Percentiles rank a stretch among this genome's conserved stretches.
phyloP scores from a whole-genome alignment of 2,329 filamentous ascomycete genomes.

The Epicoccum nigrum region DNA sequence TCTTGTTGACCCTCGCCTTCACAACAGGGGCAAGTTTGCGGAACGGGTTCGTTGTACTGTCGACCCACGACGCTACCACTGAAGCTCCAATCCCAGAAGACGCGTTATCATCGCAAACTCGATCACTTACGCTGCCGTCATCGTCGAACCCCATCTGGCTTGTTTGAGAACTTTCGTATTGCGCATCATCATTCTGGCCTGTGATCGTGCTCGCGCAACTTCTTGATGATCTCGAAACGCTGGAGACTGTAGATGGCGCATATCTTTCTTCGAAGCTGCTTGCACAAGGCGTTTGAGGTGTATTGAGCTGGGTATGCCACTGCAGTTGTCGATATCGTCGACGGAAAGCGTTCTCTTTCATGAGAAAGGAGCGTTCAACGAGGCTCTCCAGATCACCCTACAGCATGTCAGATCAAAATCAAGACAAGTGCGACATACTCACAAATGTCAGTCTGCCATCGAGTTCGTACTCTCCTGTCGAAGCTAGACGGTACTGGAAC shows the following conservation, averaged over 20 bases:
- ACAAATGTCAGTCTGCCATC: conserved; percentile 24
- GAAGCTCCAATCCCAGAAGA: too few species aligned
- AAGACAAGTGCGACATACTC: conserved; percentile 1
- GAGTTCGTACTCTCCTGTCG: conserved; percentile 19
- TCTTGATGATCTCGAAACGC: background rate
- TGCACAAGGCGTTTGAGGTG: background rate
- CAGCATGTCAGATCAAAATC: conserved; percentile 1
- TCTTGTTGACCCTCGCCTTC: background rate
- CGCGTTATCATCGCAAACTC: background rate
- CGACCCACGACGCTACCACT: background rate
- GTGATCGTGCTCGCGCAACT: background rate
- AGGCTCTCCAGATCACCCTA: conserved; percentile 27
- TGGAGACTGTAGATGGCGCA: background rate
- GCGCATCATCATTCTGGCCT: background rate
- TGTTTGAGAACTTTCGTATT: background rate
- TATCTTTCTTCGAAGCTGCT: background rate
- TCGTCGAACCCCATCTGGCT: background rate
- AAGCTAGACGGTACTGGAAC: conserved; percentile 9
- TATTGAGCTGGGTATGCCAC: conserved; percentile 4
- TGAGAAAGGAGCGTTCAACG: conserved; percentile 25
- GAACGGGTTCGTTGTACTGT: background rate
- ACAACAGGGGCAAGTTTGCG: background rate
- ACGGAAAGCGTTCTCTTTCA: conserved; percentile 23
- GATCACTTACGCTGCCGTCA: background rate
- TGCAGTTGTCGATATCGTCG: conserved; percentile 18